Evolutionary conservation across 768 basidiomycete genomes (phyloP), one percentile per base, ranked within the genome.

Genomic region (Grammothele lineata): DNA sequence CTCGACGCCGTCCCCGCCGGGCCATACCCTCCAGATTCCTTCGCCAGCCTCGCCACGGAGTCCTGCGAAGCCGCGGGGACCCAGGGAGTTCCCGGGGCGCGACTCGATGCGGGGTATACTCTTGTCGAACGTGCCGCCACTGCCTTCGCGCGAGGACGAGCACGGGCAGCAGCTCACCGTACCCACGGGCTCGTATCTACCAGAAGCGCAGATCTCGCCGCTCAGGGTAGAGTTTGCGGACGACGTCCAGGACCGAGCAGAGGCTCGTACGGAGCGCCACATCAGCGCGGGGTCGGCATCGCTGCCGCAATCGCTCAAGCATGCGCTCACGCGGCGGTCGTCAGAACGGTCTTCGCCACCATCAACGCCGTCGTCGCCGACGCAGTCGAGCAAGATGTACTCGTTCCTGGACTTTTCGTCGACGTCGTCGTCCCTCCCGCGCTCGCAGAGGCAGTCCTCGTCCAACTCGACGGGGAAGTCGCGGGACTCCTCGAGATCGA

Each of bases 341-440:
- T 38, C 18, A 7, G 8, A 8, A 8, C 9, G 6, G 35, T 7
- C 7, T 6, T 6, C 35, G 35, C 8, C 35, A 17, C 39, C 25
- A 38, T 23, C 41, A 24, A 41, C 17, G 9, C 35, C 39, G 15
- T 32, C 48, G 24, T 48, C 40, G 23, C 52, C 39, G 27, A 45
- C 43, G 5, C 41, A 38, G 37, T 41, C 42, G 23, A 51, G 48
- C 26, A 40, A 44, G 4, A 36, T 54, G 11, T 52, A 54, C 43
- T 64, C 62, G 4, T 64, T 64, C 52, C 51, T 64, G 26, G 62
- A 64, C 45, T 47, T 64, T 22, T 60, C 62, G 11, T 60, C 58
- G 12, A 47, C 47, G 15, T 54, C 61, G 15, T 55, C 57, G 5
- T 61, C 62, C 34, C 46, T 48, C 9, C 45, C 56, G 14, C 56